Base-by-base conservation (phyloP, 164 flowering plant genomes). In the Berberis thunbergii region DNA sequence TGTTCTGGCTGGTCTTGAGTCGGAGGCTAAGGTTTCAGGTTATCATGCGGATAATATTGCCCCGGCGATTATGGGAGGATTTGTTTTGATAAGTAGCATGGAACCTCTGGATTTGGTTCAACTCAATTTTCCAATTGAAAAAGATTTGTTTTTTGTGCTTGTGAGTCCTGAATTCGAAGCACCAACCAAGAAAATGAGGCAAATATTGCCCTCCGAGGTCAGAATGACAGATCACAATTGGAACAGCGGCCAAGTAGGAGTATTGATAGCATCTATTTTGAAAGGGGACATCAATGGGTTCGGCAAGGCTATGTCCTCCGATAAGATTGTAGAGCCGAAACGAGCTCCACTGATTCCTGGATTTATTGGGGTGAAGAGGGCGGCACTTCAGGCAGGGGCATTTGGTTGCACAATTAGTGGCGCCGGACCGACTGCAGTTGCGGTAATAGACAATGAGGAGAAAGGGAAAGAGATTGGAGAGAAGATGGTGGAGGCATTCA, bases 351-450 rank as follows among this genome's bases (percentile, higher is more conserved):
- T 26, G 26, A 26, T 26, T 26, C 26, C 26, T 26, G 26, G 26
- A 26, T 26, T 26, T 26, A 26, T 26, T 26, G 26, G 26, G 26
- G 26, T 26, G 26, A 26, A 26, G 26, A 26, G 26, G 26, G 26
- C 26, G 26, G 26, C 26, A 26, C 26, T 26, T 26, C 26, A 26
- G 26, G 26, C 26, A 26, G 26, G 26, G 26, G 26, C 26, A 26
- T 26, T 26, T 26, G 26, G 26, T 26, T 26, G 26, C 26, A 26
- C 26, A 26, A 26, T 26, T 26, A 87, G 95, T 41, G 97, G 98
- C 41, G 96, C 98, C 0, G 98, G 95, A 53, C 98, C 97, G 0
- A 88, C 98, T 2, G 95, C 87, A 0, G 98, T 91, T 56, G 97
- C 97, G 0, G 80, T 87, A 68, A 80, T 66, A 0, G 95, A 87